These are phyloP conservation scores for Gossypium davidsonii DNA, from an alignment of 441 rosid genomes.

Conservation along the genomic window DNA sequence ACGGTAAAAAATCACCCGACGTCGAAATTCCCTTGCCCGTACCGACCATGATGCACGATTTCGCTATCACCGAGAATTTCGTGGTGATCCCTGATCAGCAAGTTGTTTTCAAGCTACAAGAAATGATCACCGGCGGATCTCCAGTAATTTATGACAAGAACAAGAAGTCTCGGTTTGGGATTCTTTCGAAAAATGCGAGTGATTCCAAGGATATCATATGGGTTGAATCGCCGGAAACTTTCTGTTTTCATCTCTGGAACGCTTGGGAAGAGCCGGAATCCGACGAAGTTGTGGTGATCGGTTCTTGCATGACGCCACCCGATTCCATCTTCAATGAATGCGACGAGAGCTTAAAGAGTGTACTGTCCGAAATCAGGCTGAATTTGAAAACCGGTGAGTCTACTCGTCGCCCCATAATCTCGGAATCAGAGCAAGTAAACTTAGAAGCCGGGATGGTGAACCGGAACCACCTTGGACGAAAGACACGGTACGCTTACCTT, in stretches of 20 bases:
- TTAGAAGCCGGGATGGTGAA: slow-evolving; percentile 80
- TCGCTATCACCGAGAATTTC: slow-evolving; percentile 66
- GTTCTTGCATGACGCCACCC: slow-evolving; percentile 75
- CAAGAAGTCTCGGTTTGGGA: slow-evolving; percentile 53
- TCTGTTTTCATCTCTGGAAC: slow-evolving; percentile 76
- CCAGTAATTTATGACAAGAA: slow-evolving; percentile 56
- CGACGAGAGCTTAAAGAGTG: slow-evolving; percentile 46
- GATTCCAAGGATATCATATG: slow-evolving; percentile 43
- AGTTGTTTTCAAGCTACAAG: slow-evolving; percentile 68
- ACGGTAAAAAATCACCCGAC: slow-evolving; percentile 53
- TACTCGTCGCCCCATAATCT: slow-evolving; percentile 49
- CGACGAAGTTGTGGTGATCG: slow-evolving; percentile 65
- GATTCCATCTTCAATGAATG: slow-evolving; percentile 75
- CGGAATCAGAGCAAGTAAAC: slow-evolving; percentile 38
- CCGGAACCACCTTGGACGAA: slow-evolving; percentile 54
- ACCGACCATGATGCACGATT: slow-evolving; percentile 80
- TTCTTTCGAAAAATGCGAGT: slow-evolving; percentile 41
- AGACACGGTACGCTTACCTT: slow-evolving; percentile 51
- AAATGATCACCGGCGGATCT: slow-evolving; percentile 63
- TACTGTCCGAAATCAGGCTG: slow-evolving; percentile 55
- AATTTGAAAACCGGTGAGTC: slow-evolving; percentile 52
- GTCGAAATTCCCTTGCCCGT: slow-evolving; percentile 46
- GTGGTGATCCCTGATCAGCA: slow-evolving; percentile 74
- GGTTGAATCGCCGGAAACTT: slow-evolving; percentile 56
- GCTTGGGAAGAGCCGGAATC: slow-evolving; percentile 74